phyloP scores from a whole-genome alignment of 345 rosid genomes.

The Lenwebbia sp. region DNA sequence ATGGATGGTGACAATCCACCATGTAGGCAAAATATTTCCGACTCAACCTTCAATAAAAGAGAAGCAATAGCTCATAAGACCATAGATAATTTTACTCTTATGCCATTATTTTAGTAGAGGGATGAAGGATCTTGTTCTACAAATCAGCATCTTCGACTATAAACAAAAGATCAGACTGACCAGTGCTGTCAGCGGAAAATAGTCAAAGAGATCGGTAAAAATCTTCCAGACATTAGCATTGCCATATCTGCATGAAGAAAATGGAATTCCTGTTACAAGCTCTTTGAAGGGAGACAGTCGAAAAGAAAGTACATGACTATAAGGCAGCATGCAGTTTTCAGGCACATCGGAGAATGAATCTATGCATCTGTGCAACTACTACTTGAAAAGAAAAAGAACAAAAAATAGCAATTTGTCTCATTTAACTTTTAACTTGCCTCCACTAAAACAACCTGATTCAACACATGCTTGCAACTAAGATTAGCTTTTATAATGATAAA shows the following conservation, averaged over 20 bases:
- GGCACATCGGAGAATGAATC: neutral
- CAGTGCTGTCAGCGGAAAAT: constrained; percentile 92
- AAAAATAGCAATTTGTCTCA: neutral
- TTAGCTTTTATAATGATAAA: neutral
- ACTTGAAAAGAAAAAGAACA: neutral
- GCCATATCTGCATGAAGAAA: constrained; percentile 57
- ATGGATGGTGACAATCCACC: constrained; percentile 93
- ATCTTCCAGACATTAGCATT: constrained; percentile 90
- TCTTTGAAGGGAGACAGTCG: neutral
- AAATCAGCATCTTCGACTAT: neutral
- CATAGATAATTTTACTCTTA: neutral
- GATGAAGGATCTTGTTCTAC: neutral
- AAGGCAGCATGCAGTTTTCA: neutral
- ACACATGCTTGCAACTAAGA: neutral
- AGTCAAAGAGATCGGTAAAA: constrained; percentile 88
- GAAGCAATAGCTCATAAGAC: neutral
- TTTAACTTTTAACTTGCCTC: neutral
- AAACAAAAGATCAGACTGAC: constrained; percentile 30
- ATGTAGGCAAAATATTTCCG: constrained; percentile 87
- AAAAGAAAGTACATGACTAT: neutral
- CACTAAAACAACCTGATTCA: neutral
- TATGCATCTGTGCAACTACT: neutral
- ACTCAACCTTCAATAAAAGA: constrained; percentile 57
- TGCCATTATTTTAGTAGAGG: neutral
- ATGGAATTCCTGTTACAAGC: neutral